A percentile compares a stretch with the other conserved stretches of the same genome.
Conservation (phyloP, 805 yeast species). For the Pichia membranifaciens region DNA sequence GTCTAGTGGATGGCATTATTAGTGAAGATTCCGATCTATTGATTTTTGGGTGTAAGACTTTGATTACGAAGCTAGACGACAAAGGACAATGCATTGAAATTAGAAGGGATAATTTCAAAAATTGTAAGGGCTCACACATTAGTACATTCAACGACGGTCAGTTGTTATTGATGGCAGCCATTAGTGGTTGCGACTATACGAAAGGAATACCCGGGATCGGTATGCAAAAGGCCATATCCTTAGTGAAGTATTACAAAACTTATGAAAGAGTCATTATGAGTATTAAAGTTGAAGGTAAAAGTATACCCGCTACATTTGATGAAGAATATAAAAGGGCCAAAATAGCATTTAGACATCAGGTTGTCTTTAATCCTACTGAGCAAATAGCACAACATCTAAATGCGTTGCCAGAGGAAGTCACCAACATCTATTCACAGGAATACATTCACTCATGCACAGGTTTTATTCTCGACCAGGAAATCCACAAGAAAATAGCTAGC, state of each 20-base stretch:
- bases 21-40: constrained; percentile 93
- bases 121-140: constrained; percentile 34
- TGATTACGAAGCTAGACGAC: constrained; percentile 80
- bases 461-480: constrained; percentile 34
- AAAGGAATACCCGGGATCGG: constrained; percentile 82
- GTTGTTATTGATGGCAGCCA: constrained; percentile 68
- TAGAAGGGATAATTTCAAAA: constrained; percentile 44
- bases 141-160: constrained; percentile 48
- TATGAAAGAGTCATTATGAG: constrained; percentile 53
- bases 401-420: constrained; percentile 41
- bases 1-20: constrained; percentile 75
- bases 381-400: constrained; percentile 51
- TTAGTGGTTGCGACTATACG: constrained; percentile 97
- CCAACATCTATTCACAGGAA: constrained; percentile 21
- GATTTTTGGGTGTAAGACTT: constrained; percentile 72
- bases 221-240: constrained; percentile 60
- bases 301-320: constrained; percentile 51
- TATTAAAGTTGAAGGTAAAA: constrained; percentile 56
- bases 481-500: constrained; percentile 51
- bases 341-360: constrained; percentile 75
- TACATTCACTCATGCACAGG: constrained; percentile 41
- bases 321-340: constrained; percentile 61
- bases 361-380: constrained; percentile 69
- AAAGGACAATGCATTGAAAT: constrained; percentile 65
- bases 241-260: constrained; percentile 46